These are phyloP conservation scores for Clavispora asparagi DNA, from an alignment of 805 yeast species.

Conservation along the genomic window DNA sequence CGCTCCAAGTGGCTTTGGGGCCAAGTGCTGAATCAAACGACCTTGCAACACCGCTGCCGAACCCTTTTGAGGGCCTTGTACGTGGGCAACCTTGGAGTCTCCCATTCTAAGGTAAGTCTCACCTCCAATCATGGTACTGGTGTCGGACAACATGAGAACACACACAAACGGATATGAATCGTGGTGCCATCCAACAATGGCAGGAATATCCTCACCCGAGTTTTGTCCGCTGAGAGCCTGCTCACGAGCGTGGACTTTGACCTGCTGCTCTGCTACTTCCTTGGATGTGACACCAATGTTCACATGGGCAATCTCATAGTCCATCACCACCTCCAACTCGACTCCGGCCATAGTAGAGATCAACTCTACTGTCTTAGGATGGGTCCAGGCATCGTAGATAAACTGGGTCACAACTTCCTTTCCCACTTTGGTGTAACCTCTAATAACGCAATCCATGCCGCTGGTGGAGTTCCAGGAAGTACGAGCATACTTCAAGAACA, in stretches of 20 bases:
- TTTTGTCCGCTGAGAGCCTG: conserved; percentile 8
- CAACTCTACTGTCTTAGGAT: conserved; percentile 51
- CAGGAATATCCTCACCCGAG: conserved; percentile 41
- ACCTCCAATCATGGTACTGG: conserved; percentile 55
- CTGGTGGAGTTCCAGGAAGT: conserved; percentile 38
- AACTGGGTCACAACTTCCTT: conserved; percentile 40
- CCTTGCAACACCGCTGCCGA: conserved; percentile 17
- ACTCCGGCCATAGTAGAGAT: conserved; percentile 56
- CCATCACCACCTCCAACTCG: conserved; percentile 50
- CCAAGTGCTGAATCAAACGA: conserved; percentile 17
- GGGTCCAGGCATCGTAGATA: conserved; percentile 53
- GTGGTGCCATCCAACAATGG: conserved; percentile 58
- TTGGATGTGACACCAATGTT: conserved; percentile 44
- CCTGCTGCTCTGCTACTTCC: conserved; percentile 28
- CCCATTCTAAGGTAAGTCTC: conserved; percentile 52
- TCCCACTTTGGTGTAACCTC: conserved; percentile 44
- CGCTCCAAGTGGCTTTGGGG: conserved; percentile 25
- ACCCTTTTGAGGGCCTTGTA: conserved; percentile 13
- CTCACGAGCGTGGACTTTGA: conserved; percentile 9
- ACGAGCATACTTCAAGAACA: conserved; percentile 42
- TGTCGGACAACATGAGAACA: conserved; percentile 58
- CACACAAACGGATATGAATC: conserved; percentile 64
- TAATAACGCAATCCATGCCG: conserved; percentile 44
- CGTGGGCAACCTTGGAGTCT: conserved; percentile 15
- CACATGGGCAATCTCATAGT: conserved; percentile 52